These are phyloP conservation scores for Exophiala sp. DNA, from an alignment of 2,329 filamentous ascomycete species.

Conservation along the genomic window DNA sequence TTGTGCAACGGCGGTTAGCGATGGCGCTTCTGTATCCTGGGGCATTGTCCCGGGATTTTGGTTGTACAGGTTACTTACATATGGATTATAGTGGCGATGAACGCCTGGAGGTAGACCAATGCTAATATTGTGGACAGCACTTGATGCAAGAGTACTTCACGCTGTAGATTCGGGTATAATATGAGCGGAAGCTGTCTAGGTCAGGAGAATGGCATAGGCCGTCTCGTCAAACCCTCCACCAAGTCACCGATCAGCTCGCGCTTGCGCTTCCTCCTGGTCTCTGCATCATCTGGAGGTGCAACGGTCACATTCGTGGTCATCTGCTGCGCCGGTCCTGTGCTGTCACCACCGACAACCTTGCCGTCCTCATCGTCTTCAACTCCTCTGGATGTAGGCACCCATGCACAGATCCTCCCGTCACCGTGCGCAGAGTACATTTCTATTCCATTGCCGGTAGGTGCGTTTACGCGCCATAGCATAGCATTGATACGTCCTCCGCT, in stretches of 20 bases:
- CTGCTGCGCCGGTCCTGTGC: no score
- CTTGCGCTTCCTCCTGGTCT: conserved; percentile 60
- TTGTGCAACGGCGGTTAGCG: neutral
- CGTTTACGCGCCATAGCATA: conserved; percentile 63
- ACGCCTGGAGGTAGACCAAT: no score
- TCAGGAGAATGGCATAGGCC: conserved; percentile 62
- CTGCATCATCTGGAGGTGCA: conserved; percentile 33
- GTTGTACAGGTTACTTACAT: neutral
- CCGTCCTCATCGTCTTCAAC: conserved; percentile 47
- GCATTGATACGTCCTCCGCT: conserved; percentile 65
- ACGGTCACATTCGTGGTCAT: neutral
- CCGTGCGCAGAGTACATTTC: conserved; percentile 79
- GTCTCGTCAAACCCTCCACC: conserved; percentile 71
- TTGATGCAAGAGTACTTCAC: no score
- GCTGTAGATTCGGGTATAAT: no score
- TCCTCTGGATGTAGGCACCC: conserved; percentile 53
- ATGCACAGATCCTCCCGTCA: conserved; percentile 78
- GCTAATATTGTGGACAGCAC: no score
- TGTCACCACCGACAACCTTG: conserved; percentile 36
- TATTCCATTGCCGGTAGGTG: conserved; percentile 59
- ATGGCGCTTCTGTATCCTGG: neutral
- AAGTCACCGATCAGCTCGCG: conserved; percentile 75
- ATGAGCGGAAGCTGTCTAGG: neutral
- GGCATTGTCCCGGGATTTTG: neutral
- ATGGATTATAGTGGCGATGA: no score